Conservation (phyloP, 2,329 filamentous ascomycete species). For the Dendryphion nanum region DNA sequence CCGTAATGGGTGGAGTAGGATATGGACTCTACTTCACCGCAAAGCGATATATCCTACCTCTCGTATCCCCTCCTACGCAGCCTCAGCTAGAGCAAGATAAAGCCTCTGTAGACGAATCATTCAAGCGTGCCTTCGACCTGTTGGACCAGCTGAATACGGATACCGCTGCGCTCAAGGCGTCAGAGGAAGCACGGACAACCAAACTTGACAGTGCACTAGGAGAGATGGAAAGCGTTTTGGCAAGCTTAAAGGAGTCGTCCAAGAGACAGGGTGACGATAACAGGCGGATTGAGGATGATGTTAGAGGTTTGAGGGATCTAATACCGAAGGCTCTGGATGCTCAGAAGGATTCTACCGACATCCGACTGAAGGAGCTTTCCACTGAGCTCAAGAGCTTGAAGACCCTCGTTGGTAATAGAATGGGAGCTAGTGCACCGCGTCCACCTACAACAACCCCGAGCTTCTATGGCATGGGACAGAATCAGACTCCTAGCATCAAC, state of each 20-base stretch:
- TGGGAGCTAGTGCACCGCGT: constrained; percentile 39
- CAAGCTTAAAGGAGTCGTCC: constrained; percentile 77
- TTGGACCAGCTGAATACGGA: constrained; percentile 91
- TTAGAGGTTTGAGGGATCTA: constrained; percentile 75
- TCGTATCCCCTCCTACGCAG: constrained; percentile 90
- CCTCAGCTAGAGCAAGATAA: constrained; percentile 95
- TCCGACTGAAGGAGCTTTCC: constrained; percentile 78
- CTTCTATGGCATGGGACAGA: constrained; percentile 24
- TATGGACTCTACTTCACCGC: constrained; percentile 87
- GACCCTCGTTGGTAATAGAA: constrained; percentile 70
- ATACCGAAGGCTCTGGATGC: constrained; percentile 87
- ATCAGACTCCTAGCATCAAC: constrained; percentile 26
- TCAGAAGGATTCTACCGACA: constrained; percentile 81
- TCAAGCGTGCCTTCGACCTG: constrained; percentile 85
- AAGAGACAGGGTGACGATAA: constrained; percentile 84
- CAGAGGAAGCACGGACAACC: constrained; percentile 81
- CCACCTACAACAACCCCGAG: constrained; percentile 21
- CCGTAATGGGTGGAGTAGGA: constrained; percentile 82
- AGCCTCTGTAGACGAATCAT: constrained; percentile 85
- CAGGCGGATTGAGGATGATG: constrained; percentile 80
- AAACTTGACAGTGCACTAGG: constrained; percentile 76
- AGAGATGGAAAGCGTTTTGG: constrained; percentile 81
- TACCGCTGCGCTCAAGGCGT: constrained; percentile 80
- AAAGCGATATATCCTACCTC: constrained; percentile 83
- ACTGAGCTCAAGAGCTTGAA: constrained; percentile 89